A percentile compares a stretch with the other conserved stretches of the same genome.
Evolutionary conservation across 1,284 basidiomycete genomes (phyloP).

Genomic region (Sporisorium graminicola): DNA sequence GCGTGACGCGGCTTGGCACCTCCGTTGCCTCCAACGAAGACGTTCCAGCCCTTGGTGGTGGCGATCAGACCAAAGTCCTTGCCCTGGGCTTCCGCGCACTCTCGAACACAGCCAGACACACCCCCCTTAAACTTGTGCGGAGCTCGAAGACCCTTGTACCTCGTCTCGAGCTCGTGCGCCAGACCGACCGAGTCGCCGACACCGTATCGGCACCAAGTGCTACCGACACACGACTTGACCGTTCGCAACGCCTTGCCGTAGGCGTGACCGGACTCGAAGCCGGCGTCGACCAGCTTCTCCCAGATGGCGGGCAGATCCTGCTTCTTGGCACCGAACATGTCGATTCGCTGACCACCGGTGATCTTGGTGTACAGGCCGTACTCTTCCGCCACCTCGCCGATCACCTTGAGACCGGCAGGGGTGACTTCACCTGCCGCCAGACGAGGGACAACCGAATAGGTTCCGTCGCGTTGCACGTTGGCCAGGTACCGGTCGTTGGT

Average conservation of each 20-base stretch:
- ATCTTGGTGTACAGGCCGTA: constrained; percentile 75
- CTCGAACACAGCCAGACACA: constrained; percentile 76
- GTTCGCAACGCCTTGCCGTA: constrained; percentile 77
- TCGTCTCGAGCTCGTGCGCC: constrained; percentile 79
- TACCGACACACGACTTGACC: constrained; percentile 76
- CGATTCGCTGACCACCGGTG: constrained; percentile 76
- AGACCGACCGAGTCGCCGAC: constrained; percentile 82
- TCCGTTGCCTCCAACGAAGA: constrained; percentile 81
- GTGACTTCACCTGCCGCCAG: constrained; percentile 79
- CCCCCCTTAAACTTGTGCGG: constrained; percentile 84
- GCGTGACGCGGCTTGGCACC: constrained; percentile 78
- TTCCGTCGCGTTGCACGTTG: constrained; percentile 82
- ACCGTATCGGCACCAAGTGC: constrained; percentile 81
- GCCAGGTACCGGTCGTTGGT: constrained; percentile 78
- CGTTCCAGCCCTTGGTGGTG: constrained; percentile 76
- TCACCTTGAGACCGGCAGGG: constrained; percentile 78
- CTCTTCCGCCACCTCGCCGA: constrained; percentile 80
- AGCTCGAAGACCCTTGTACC: constrained; percentile 79
- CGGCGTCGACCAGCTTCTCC: constrained; percentile 77
- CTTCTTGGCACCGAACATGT: constrained; percentile 81
- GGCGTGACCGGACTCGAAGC: constrained; percentile 82
- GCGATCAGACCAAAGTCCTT: constrained; percentile 85
- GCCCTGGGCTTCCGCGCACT: constrained; percentile 76
- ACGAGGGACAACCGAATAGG: constrained; percentile 81
- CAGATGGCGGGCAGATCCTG: constrained; percentile 82